phyloP scores from a whole-genome alignment of 768 basidiomycete species.

The Amanita molliuscula region DNA sequence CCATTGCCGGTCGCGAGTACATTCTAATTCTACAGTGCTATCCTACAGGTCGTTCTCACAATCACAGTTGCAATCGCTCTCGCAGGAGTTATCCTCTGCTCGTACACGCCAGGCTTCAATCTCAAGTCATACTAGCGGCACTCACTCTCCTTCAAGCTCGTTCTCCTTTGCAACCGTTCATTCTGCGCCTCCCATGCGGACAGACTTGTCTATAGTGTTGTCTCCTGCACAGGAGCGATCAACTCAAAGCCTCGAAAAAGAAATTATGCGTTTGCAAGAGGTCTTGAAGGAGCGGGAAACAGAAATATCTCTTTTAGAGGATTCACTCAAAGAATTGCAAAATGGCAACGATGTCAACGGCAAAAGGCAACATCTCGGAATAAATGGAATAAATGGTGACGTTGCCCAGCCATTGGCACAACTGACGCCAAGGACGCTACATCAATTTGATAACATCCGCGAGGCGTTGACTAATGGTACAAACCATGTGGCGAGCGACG shows the following conservation, averaged over 20 bases:
- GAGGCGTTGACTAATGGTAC: constrained; percentile 50
- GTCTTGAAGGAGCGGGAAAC: constrained; percentile 84
- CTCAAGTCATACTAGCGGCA: constrained; percentile 62
- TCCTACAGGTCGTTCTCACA: constrained; percentile 74
- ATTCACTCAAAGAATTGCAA: constrained; percentile 30
- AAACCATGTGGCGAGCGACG: constrained; percentile 21
- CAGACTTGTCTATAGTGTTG: constrained; percentile 53
- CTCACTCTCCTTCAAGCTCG: constrained; percentile 51
- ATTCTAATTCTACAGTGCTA: constrained; percentile 11
- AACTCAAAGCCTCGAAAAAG: constrained; percentile 78
- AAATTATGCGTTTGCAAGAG: constrained; percentile 92
- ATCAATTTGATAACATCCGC: constrained; percentile 68
- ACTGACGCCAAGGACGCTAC: constrained; percentile 62
- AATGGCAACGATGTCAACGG: constrained; percentile 13
- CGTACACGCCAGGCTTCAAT: constrained; percentile 77
- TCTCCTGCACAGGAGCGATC: constrained; percentile 54
- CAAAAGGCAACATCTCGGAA: constrained; percentile 10
- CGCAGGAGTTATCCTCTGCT: constrained; percentile 91
- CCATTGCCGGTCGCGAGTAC: constrained; percentile 4
- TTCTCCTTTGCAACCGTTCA: constrained; percentile 24
- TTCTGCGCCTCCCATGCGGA: constrained; percentile 24
- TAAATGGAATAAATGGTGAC: constrained; percentile 17
- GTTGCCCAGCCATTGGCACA: constrained; percentile 13
- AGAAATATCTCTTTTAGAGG: constrained; percentile 77
- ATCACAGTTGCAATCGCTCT: constrained; percentile 92